Evolutionary conservation across 441 rosid genomes (phyloP).

Genomic region (Hura crepitans): DNA sequence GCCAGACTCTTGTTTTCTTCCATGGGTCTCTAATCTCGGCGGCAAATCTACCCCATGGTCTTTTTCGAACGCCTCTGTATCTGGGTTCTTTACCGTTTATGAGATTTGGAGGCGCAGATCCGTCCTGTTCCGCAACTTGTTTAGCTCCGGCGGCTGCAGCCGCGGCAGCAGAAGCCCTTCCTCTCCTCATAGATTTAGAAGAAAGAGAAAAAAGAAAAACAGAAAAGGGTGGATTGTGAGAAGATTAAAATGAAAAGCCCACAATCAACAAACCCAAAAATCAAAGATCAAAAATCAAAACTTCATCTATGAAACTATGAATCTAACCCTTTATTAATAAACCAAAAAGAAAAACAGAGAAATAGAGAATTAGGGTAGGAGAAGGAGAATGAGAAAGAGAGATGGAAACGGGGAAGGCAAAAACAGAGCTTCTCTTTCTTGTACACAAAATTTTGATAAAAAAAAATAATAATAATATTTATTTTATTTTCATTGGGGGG

Average conservation of each 20-base stretch:
- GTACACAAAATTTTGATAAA: slow-evolving; percentile 3
- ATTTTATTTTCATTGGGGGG: not conserved
- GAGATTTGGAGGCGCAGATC: slow-evolving; percentile 28
- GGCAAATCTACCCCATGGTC: slow-evolving; percentile 81
- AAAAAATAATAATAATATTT: too few relatives aligned
- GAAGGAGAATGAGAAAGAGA: not conserved
- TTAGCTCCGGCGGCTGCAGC: slow-evolving; percentile 29
- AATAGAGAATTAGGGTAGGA: not conserved
- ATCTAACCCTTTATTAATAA: not conserved
- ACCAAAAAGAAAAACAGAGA: not conserved
- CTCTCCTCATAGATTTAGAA: slow-evolving; percentile 40
- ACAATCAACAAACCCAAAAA: not conserved
- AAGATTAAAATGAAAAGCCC: not conserved
- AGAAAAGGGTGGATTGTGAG: slow-evolving; percentile 20
- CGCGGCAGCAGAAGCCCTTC: slow-evolving; percentile 36
- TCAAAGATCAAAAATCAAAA: not conserved
- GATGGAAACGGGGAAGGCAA: slow-evolving; percentile 28
- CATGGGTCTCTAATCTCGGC: slow-evolving; percentile 91
- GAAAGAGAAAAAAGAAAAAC: slow-evolving; percentile 6
- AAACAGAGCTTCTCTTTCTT: slow-evolving; percentile 27
- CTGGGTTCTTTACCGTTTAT: slow-evolving; percentile 36
- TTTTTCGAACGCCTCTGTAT: slow-evolving; percentile 75
- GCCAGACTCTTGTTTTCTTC: slow-evolving; percentile 80
- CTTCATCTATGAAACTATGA: not conserved
- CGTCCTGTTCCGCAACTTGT: slow-evolving; percentile 31